Conservation (phyloP, 1,139 yeast genomes). For the Yamadazyma kanchanaburiensis region DNA sequence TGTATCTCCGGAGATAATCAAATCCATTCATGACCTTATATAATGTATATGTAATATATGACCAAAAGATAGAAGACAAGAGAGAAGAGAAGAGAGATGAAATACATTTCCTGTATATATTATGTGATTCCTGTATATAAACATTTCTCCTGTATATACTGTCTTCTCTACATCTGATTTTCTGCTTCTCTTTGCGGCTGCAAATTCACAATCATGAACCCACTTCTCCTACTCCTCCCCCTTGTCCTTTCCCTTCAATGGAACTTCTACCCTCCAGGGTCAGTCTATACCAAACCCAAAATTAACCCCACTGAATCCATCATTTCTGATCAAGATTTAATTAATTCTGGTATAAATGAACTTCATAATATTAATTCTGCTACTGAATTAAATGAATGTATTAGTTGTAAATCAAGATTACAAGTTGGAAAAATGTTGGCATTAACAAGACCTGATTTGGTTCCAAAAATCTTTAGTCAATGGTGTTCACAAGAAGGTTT, state of each 20-base stretch:
- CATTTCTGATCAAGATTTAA: constrained; percentile 13
- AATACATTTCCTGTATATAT: too few relatives aligned
- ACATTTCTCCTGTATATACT: too few relatives aligned
- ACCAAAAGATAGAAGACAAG: too few relatives aligned
- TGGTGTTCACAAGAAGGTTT: constrained; percentile 45
- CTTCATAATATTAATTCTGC: constrained; percentile 19
- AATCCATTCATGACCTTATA: too few relatives aligned
- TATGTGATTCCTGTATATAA: too few relatives aligned
- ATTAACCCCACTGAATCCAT: constrained; percentile 3
- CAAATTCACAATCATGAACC: too few relatives aligned
- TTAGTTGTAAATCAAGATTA: constrained; percentile 37
- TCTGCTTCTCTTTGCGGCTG: too few relatives aligned
- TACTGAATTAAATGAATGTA: constrained; percentile 25
- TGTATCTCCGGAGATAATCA: too few relatives aligned
- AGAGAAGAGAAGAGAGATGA: too few relatives aligned
- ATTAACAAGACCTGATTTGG: constrained; percentile 35
- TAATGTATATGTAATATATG: too few relatives aligned
- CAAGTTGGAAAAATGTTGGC: constrained; percentile 40
- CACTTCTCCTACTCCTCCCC: too few relatives aligned
- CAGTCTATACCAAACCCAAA: constrained; percentile 1
- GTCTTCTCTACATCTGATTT: too few relatives aligned
- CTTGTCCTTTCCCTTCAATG: constrained; percentile 1
- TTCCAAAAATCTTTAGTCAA: constrained; percentile 35
- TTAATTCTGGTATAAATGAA: constrained; percentile 14
- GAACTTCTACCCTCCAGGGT: constrained; percentile 5